Evolutionary conservation across 805 yeast species (phyloP), one percentile per base, ranked within the genome.

Genomic region (Groenewaldozyma salmanticensis): DNA sequence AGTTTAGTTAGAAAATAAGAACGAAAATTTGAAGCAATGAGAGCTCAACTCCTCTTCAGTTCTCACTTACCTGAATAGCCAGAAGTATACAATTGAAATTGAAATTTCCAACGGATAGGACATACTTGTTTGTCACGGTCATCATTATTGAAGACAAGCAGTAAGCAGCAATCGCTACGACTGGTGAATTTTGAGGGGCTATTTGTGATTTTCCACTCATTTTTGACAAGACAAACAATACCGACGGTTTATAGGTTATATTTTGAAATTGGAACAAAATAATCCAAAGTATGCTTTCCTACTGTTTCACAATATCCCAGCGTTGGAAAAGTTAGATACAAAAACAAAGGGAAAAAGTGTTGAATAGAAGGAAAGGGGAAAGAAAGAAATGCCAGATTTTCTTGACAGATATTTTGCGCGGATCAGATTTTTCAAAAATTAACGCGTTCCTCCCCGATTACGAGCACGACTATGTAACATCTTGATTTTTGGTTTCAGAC

Each of bases 111-210:
- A 82, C 86, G 19, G 83, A 74, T 44, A 92, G 81, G 45, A 92
- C 97, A 59, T 79, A 90, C 67, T 92, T 92, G 74, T 92, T 92
- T 46, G 97, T 88, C 47, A 88, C 87, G 22, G 98, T 92, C 98
- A 92, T 92, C 61, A 92, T 68, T 52, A 92, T 92, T 19, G 98
- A 92, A 18, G 98, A 84, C 42, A 73, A 70, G 72, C 99, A 92
- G 76, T 92, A 92, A 29, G 59, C 47, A 41, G 52, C 52, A 22
- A 61, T 57, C 33, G 66, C 64, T 46, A 58, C 53, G n/a, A 49
- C 48, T 31, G 66, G 64, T 42, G 59, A 58, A 54, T 61, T 61
- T 33, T 42, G 45, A 9, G 40, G 35, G 22, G 44, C 21, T 6
- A 35, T 36, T 17, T 5, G 7, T 17, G 37, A 19, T 34, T 21